Percentiles rank a stretch among this genome's conserved stretches.
Conservation (phyloP, 768 basidiomycete genomes). For the Fomitopsis serialis region DNA sequence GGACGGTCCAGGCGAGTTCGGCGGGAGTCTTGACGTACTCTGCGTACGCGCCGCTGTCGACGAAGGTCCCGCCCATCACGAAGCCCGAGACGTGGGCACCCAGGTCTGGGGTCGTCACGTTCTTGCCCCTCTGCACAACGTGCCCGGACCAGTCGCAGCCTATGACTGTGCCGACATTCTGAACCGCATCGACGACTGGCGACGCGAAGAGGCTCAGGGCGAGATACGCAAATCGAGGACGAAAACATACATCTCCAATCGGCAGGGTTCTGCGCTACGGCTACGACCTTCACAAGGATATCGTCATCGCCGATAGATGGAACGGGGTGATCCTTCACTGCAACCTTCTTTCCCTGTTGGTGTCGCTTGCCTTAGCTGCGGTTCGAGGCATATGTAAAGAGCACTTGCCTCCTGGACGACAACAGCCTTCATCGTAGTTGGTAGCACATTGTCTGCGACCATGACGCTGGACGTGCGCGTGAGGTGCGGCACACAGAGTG, state of each 20-base stretch:
- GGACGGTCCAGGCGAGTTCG: constrained; percentile 18
- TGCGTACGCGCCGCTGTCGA: constrained; percentile 20
- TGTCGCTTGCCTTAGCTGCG: neutral
- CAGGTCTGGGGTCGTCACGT: constrained; percentile 1
- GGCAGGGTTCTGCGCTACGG: constrained; percentile 9
- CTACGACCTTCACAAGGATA: constrained; percentile 9
- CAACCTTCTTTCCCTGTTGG: constrained; percentile 2
- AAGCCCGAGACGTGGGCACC: constrained; percentile 24
- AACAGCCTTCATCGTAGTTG: no score
- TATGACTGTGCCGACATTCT: constrained; percentile 1
- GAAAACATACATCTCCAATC: constrained; percentile 9
- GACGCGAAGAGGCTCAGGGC: no score
- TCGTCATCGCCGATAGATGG: constrained; percentile 9
- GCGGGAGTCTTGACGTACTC: constrained; percentile 22
- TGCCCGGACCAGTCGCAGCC: constrained; percentile 5
- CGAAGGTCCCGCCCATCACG: constrained; percentile 18
- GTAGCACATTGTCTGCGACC: no score
- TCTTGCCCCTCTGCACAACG: constrained; percentile 9
- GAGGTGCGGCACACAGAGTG: no score
- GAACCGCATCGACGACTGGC: constrained; percentile 1
- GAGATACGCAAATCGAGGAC: no score
- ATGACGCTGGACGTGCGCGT: no score
- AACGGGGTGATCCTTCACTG: constrained; percentile 6
- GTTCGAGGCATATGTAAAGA: no score
- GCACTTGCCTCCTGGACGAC: no score